A percentile compares a stretch with the other conserved stretches of the same genome.
phyloP scores from a whole-genome alignment of 768 basidiomycete genomes.

The Podaxis sp. region DNA sequence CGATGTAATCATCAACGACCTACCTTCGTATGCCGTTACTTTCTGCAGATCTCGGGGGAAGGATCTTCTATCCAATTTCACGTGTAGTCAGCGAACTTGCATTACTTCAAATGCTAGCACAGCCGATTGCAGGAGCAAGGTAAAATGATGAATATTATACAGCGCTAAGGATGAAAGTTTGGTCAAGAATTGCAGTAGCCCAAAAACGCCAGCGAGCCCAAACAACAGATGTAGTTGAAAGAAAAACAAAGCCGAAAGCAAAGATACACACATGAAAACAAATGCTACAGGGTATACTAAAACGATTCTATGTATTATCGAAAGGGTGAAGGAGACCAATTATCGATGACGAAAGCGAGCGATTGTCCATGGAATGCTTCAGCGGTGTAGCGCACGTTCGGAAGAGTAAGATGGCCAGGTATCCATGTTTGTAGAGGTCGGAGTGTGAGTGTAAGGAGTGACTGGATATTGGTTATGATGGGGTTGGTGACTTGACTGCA shows the following conservation, averaged over 20 bases:
- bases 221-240: neutral
- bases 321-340: neutral
- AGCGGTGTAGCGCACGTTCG: conserved; percentile 63
- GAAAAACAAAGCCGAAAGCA: conserved; percentile 5
- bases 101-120: neutral
- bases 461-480: conserved; percentile 27
- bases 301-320: conserved; percentile 3
- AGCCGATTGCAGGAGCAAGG: neutral
- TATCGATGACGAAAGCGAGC: conserved; percentile 2
- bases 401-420: conserved; percentile 66
- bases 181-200: conserved; percentile 1
- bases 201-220: conserved; percentile 1
- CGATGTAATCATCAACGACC: conserved; percentile 9
- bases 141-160: conserved; percentile 15
- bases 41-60: conserved; percentile 5
- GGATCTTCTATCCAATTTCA: conserved; percentile 6
- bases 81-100: neutral
- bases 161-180: conserved; percentile 6
- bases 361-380: conserved; percentile 24
- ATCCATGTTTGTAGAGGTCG: conserved; percentile 47
- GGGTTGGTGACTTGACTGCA: conserved; percentile 33
- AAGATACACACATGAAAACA: conserved; percentile 10
- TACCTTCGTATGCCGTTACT: conserved; percentile 16
- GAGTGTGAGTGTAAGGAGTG: conserved; percentile 49
- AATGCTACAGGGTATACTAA: conserved; percentile 17